Evolutionary conservation across 2,329 filamentous ascomycete species (phyloP).

Genomic region (Didymella glomerata): DNA sequence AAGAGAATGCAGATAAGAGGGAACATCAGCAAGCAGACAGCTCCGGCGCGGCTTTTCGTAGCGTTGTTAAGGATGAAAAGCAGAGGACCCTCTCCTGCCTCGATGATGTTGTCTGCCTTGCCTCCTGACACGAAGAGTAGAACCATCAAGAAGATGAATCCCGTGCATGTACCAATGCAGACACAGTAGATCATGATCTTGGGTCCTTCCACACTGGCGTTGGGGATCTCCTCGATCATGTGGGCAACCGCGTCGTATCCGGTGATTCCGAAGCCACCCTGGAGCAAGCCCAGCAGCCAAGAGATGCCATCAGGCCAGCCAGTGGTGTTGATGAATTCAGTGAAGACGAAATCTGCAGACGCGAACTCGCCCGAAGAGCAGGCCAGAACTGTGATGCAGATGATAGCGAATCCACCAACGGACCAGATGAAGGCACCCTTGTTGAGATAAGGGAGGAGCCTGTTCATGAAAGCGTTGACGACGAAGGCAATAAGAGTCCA

Average conservation of each 20-base stretch:
- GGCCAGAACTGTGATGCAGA: slow-evolving; percentile 73
- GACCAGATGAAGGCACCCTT: slow-evolving; percentile 77
- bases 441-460: slow-evolving; percentile 70
- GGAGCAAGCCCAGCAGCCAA: slow-evolving; percentile 61
- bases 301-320: slow-evolving; percentile 74
- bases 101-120: slow-evolving; percentile 64
- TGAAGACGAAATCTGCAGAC: slow-evolving; percentile 70
- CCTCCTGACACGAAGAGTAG: slow-evolving; percentile 69
- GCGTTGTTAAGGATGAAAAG: slow-evolving; percentile 70
- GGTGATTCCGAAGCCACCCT: slow-evolving; percentile 64
- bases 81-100: slow-evolving; percentile 64
- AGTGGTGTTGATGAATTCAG: slow-evolving; percentile 71
- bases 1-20: slow-evolving; percentile 71
- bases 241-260: slow-evolving; percentile 64
- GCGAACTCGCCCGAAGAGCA: slow-evolving; percentile 72
- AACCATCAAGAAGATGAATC: slow-evolving; percentile 68
- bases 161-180: slow-evolving; percentile 68
- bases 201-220: slow-evolving; percentile 66
- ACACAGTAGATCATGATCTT: slow-evolving; percentile 73
- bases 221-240: slow-evolving; percentile 69
- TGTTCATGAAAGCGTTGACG: slow-evolving; percentile 71
- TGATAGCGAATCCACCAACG: slow-evolving; percentile 71
- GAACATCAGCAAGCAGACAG: slow-evolving; percentile 72
- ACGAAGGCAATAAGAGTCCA: slow-evolving; percentile 68
- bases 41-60: slow-evolving; percentile 67